Percentiles rank a stretch among this genome's conserved stretches.
Evolutionary conservation across 345 rosid genomes (phyloP).

Genomic region (Citrus trifoliata): DNA sequence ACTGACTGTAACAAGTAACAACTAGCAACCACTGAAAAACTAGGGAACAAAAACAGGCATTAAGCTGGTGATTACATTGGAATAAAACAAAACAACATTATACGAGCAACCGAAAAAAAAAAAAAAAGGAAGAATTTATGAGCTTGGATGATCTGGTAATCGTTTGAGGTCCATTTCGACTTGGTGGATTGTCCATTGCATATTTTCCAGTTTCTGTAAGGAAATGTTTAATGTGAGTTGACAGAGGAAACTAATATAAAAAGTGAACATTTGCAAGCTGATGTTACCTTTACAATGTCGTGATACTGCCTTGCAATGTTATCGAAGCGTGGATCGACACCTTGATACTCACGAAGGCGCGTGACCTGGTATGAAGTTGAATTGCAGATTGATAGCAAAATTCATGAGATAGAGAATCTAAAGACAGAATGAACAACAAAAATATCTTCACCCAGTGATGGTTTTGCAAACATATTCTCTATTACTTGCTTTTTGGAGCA

Average conservation of each 20-base stretch:
- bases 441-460: neutral
- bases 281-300: conserved; percentile 78
- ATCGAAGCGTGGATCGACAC: conserved; percentile 96
- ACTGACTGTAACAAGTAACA: neutral
- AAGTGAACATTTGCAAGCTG: neutral
- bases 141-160: conserved; percentile 47
- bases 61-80: neutral
- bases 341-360: conserved; percentile 95
- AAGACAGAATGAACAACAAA: neutral
- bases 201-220: conserved; percentile 80
- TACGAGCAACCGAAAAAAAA: no score
- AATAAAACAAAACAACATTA: neutral
- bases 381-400: conserved; percentile 6
- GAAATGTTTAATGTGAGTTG: conserved; percentile 15
- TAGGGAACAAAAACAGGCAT: neutral
- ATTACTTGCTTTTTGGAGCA: neutral
- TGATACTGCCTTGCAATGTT: conserved; percentile 90
- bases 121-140: conserved; percentile 16
- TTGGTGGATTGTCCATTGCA: conserved; percentile 97
- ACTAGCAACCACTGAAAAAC: neutral
- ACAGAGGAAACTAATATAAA: neutral
- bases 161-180: conserved; percentile 90
- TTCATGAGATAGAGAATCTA: neutral
- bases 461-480: neutral
- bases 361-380: conserved; percentile 52